Evolutionary conservation across 2,329 filamentous ascomycete genomes (phyloP), one percentile per base, ranked within the genome.

Genomic region (Leptosphaerulina australis): DNA sequence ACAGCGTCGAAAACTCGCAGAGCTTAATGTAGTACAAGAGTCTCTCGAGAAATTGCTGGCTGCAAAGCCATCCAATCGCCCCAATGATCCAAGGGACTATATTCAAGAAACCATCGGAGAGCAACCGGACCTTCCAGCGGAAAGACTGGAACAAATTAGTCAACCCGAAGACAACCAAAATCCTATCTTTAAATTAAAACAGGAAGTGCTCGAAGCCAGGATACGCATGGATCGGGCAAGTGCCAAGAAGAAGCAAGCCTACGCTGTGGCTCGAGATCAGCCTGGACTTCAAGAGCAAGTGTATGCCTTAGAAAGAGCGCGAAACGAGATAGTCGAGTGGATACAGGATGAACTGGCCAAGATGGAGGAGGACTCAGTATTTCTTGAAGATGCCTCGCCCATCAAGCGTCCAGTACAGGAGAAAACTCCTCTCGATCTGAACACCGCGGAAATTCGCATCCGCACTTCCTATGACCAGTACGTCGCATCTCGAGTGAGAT

Each of bases 241-340:
- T n/a, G 47, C 57, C 8, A 46, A 56, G 3, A 61, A 55, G 26
- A 44, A 33, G 11, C 51, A 64, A 29, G 62, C 59, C 7, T 55
- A 60, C 6, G 31, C 41, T 14, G 25, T 26, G 31, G 20, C 41
- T 8, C 21, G 21, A 28, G 28, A 31, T 9, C 6, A 36, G 11
- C 20, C 60, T 5, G 58, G 38, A 26, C 36, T 72, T 22, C 56
- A 63, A 12, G 49, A 60, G n/a, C 69, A 74, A 50, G 65, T 74
- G 0, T 53, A 57, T 37, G 77, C 76, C 3, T 64, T 82, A 20
- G 69, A 76, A 40, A 66, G 67, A 28, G 79, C 77, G 10, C 73
- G 78, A 34, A 73, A 80, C 49, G 77, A 79, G 50, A 66, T 82
- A 33, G 73, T 81, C 4, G 69, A 74, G 34, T 82, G 79, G 79